These are phyloP conservation scores for Ganoderma lucidum DNA, from an alignment of 1,284 basidiomycete species.

Conservation along the genomic window DNA sequence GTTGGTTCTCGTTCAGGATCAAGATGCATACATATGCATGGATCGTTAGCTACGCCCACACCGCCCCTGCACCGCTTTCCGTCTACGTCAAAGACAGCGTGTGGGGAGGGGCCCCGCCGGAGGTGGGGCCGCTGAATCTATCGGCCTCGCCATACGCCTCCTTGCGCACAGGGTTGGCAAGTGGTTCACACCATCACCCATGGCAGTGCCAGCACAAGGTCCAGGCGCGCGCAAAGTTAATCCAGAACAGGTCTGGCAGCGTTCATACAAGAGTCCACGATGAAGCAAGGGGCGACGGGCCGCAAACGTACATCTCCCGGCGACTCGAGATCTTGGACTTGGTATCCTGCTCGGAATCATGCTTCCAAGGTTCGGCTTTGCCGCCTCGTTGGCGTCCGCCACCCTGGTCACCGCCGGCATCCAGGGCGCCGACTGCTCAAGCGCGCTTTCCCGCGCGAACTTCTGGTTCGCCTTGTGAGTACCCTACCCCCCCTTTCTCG, in stretches of 20 bases:
- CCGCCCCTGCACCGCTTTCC: neutral
- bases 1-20: too few species aligned
- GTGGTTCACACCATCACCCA: neutral
- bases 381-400: constrained; percentile 24
- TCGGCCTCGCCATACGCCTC: neutral
- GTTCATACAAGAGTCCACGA: neutral
- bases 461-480: constrained; percentile 62
- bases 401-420: constrained; percentile 32
- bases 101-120: too few species aligned
- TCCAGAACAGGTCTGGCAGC: neutral
- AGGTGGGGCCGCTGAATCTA: neutral
- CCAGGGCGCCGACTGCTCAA: constrained; percentile 28
- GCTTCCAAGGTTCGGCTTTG: constrained; percentile 25
- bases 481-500: neutral
- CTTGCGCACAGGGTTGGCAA: neutral
- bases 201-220: neutral
- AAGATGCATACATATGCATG: too few species aligned
- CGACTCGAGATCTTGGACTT: neutral
- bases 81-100: neutral
- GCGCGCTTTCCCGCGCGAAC: constrained; percentile 38
- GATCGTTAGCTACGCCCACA: neutral
- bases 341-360: constrained; percentile 8
- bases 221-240: neutral
- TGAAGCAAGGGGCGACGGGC: neutral
- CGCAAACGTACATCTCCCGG: neutral